These are phyloP conservation scores for Penicilliopsis zonata DNA, from an alignment of 495 filamentous ascomycete genomes.

Conservation along the genomic window DNA sequence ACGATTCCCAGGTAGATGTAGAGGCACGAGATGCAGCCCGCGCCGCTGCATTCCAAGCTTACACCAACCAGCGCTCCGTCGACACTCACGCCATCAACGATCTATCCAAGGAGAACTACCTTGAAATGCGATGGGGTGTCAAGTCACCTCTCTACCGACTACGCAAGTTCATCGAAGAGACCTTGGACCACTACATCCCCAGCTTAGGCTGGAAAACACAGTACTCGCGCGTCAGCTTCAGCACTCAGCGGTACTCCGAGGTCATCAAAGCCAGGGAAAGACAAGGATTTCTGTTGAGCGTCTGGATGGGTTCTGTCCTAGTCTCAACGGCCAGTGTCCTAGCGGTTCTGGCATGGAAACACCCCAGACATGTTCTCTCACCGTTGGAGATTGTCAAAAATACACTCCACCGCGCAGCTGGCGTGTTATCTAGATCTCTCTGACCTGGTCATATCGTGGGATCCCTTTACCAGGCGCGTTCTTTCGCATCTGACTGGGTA, in stretches of 20 bases:
- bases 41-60: constrained; percentile 54
- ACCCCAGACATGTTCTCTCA: constrained; percentile 12
- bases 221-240: constrained; percentile 87
- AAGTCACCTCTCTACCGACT: constrained; percentile 60
- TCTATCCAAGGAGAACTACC: constrained; percentile 79
- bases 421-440: no score
- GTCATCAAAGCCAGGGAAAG: constrained; percentile 53
- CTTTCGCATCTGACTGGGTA: no score
- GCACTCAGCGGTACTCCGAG: constrained; percentile 81
- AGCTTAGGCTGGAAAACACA: constrained; percentile 77
- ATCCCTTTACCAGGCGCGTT: no score
- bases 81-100: constrained; percentile 90
- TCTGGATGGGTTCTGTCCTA: constrained; percentile 17
- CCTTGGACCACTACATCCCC: constrained; percentile 63
- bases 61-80: constrained; percentile 54
- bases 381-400: constrained; percentile 3
- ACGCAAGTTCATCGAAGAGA: constrained; percentile 79
- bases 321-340: constrained; percentile 12
- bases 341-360: constrained; percentile 20
- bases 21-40: constrained; percentile 29
- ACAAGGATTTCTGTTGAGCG: constrained; percentile 51
- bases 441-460: no score
- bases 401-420: no score
- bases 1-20: constrained; percentile 15
- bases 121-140: constrained; percentile 83